phyloP scores from a whole-genome alignment of 2,329 filamentous ascomycete genomes.

The Penicillium sp. region DNA sequence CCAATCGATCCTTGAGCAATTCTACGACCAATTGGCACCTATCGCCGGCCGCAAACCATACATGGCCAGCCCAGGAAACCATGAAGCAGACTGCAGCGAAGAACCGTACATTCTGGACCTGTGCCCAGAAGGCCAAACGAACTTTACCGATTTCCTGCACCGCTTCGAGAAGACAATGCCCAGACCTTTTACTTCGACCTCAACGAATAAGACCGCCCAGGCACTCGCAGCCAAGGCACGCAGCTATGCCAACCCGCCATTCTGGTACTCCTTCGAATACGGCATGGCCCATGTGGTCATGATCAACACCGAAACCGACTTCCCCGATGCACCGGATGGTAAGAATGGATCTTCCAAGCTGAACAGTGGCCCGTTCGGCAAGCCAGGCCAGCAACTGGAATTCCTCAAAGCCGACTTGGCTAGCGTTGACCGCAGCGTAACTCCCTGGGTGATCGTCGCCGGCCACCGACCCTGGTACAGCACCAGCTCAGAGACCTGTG shows the following conservation, averaged over 20 bases:
- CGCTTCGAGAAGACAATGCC: conserved; percentile 53
- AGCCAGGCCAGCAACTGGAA: conserved; percentile 47
- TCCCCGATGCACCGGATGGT: conserved; percentile 47
- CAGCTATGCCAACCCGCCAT: conserved; percentile 48
- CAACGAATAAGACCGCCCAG: conserved; percentile 40
- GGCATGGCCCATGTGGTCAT: conserved; percentile 53
- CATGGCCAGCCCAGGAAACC: conserved; percentile 55
- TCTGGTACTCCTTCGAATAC: conserved; percentile 59
- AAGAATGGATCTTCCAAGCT: conserved; percentile 41
- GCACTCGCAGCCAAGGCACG: conserved; percentile 45
- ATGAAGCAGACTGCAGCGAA: conserved; percentile 51
- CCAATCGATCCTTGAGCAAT: conserved; percentile 53
- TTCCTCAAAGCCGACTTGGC: conserved; percentile 54
- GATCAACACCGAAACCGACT: conserved; percentile 57
- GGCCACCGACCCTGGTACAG: conserved; percentile 49
- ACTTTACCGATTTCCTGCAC: conserved; percentile 57
- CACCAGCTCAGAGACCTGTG: conserved; percentile 36
- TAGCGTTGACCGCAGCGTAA: conserved; percentile 52
- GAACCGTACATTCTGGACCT: conserved; percentile 22
- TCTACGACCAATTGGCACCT: conserved; percentile 53
- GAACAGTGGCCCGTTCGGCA: conserved; percentile 49
- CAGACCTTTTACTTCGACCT: conserved; percentile 48
- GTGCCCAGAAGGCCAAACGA: conserved; percentile 49
- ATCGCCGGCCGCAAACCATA: conserved; percentile 53
- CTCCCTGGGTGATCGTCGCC: conserved; percentile 50